These are phyloP conservation scores for Pythium dissimile DNA, from an alignment of 352 stramenopile genomes.

Conservation along the genomic window DNA sequence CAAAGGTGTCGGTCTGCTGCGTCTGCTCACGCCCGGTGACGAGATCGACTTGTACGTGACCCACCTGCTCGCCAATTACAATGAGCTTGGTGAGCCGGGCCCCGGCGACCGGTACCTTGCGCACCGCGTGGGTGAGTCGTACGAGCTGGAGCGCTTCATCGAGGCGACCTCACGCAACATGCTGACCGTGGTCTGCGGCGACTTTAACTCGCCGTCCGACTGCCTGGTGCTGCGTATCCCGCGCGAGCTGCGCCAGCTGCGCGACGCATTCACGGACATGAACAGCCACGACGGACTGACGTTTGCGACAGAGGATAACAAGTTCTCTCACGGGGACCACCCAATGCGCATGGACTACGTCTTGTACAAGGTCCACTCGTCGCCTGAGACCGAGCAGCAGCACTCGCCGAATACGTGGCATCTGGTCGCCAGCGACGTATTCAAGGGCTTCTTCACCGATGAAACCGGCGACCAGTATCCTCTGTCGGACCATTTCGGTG, in stretches of 20 bases:
- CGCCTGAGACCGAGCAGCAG: background rate
- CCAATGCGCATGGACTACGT: conserved; percentile 87
- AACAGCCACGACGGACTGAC: conserved; percentile 62
- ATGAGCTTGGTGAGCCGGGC: conserved; percentile 56
- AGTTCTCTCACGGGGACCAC: conserved; percentile 75
- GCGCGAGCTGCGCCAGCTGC: conserved; percentile 41
- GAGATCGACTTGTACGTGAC: conserved; percentile 77
- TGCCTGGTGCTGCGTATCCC: conserved; percentile 65
- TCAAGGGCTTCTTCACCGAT: conserved; percentile 77
- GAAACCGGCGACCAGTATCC: conserved; percentile 52
- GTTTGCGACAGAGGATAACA: conserved; percentile 77
- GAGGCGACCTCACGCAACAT: conserved; percentile 46
- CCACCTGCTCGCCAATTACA: conserved; percentile 80
- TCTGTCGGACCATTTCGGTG: conserved; percentile 77
- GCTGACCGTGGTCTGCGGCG: conserved; percentile 64
- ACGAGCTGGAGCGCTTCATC: conserved; percentile 77
- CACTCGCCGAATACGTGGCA: conserved; percentile 33
- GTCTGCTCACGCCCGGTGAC: conserved; percentile 52
- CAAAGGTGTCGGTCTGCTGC: conserved; percentile 67
- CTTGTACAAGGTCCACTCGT: conserved; percentile 51
- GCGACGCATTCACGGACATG: conserved; percentile 71
- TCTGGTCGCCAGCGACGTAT: conserved; percentile 58
- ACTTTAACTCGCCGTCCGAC: conserved; percentile 81
- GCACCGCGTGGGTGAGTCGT: conserved; percentile 63
- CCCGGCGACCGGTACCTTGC: conserved; percentile 62